Evolutionary conservation across 2,329 filamentous ascomycete species (phyloP), one percentile per base, ranked within the genome.

Genomic region (Pseudocercospora pini-densiflorae): DNA sequence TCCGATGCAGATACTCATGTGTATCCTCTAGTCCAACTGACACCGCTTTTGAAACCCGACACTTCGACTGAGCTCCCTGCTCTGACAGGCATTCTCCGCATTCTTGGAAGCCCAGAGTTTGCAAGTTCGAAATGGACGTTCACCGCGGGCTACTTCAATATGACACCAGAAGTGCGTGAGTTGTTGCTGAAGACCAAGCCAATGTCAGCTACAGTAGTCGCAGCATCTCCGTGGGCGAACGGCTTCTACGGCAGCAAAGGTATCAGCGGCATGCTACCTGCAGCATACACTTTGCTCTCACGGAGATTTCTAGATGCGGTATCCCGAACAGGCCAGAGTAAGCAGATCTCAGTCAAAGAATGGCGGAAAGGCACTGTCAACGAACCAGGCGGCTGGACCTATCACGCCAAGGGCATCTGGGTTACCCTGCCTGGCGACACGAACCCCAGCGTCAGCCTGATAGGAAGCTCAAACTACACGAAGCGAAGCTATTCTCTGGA

Each of bases 131-230:
- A 88, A 14, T 99, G 95, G 95, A 95, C 93, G 0, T 98, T 99
- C 78, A 98, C 95, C 0, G 95, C 95, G 0, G 95, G 95, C 61
- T 99, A 99, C 81, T 99, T 99, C 83, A 99, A 99, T 81, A 97
- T 97, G 63, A 93, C 93, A 6, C 91, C 93, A 0, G 89, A 90
- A 3, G 87, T 98, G 21, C 94, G 92, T 2, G 87, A 89, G 45
- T 86, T 97, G 0, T 84, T 99, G 0, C 88, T 99, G 33, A 84
- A 86, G 6, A 93, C 92, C 0, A 86, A 89, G 0, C 91, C 90
- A 0, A 79, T 81, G 1, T 85, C 84, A 49, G 95, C 93, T 67
- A 94, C 91, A 0, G 92, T 99, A 23, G 90, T 99, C 62, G 97
- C 95, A 0, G 95, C 95, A 1, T 93, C 93, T 0, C 95, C 94